Evolutionary conservation across 1,139 yeast species (phyloP).

Genomic region (Zhuliangozyma parablackwelliae): DNA sequence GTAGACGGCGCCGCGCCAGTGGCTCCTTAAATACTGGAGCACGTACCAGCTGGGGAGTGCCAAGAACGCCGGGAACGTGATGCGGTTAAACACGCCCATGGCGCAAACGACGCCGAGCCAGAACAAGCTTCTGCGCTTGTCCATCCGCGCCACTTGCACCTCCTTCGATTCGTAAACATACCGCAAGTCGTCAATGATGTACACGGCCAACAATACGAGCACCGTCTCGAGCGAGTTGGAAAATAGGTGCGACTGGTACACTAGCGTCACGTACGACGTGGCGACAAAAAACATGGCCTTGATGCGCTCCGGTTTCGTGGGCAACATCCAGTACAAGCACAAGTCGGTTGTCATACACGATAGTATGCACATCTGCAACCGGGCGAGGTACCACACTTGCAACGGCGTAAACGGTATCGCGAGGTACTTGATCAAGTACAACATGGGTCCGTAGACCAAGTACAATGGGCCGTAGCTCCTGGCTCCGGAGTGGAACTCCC

Average conservation of each 20-base stretch:
- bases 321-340: conserved; percentile 46
- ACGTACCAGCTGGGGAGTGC: conserved; percentile 51
- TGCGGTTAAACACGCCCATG: conserved; percentile 76
- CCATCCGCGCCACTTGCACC: conserved; percentile 5
- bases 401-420: conserved; percentile 31
- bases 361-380: conserved; percentile 53
- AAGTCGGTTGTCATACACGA: conserved; percentile 60
- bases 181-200: conserved; percentile 45
- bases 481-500: conserved; percentile 74
- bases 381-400: conserved; percentile 50
- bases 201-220: conserved; percentile 53
- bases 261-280: conserved; percentile 76
- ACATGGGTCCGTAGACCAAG: conserved; percentile 65
- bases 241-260: conserved; percentile 82
- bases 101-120: conserved; percentile 31
- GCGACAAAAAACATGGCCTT: conserved; percentile 63
- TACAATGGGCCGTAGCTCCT: conserved; percentile 72
- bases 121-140: conserved; percentile 9
- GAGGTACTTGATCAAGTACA: conserved; percentile 25
- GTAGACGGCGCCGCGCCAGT: conserved; percentile 18
- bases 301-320: conserved; percentile 57
- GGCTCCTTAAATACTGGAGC: conserved; percentile 31
- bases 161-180: conserved; percentile 17
- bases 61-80: conserved; percentile 77
- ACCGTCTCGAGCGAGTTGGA: conserved; percentile 84